Conservation (phyloP, 352 stramenopile genomes). For the Phytophthora cactorum region DNA sequence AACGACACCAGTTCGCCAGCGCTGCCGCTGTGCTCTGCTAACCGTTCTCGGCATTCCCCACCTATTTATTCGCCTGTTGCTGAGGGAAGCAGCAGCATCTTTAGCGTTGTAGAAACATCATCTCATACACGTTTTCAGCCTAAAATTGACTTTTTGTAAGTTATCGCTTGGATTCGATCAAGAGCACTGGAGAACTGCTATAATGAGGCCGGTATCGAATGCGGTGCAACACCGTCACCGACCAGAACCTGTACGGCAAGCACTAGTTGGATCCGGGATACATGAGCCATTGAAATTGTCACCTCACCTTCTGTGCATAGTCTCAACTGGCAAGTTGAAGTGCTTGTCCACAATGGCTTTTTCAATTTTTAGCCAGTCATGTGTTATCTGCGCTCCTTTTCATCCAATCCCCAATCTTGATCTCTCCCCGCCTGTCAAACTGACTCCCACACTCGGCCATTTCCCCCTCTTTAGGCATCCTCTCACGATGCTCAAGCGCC, state of each 20-base stretch:
- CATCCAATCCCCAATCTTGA: neutral
- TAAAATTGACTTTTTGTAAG: neutral
- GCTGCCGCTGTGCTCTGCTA: conserved; percentile 1
- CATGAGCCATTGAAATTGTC: no score
- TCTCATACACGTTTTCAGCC: neutral
- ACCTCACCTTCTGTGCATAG: no score
- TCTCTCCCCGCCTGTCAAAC: conserved; percentile 34
- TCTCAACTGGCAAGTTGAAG: neutral
- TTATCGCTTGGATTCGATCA: no score
- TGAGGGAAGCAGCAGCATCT: neutral
- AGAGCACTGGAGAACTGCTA: no score
- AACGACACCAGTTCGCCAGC: conserved; percentile 17
- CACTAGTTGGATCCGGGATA: no score
- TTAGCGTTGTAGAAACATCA: neutral
- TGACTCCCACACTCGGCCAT: conserved; percentile 34
- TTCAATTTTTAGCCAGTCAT: neutral
- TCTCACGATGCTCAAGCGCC: conserved; percentile 32
- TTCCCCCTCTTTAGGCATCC: conserved; percentile 35
- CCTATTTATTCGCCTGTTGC: conserved; percentile 3
- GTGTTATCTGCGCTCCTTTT: neutral
- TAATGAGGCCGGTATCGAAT: no score
- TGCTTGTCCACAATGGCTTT: neutral
- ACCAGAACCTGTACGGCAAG: no score
- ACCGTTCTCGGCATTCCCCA: neutral
- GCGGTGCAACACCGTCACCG: no score